These are phyloP conservation scores for Claviceps sp. DNA, from an alignment of 2,329 filamentous ascomycete species.

Conservation along the genomic window DNA sequence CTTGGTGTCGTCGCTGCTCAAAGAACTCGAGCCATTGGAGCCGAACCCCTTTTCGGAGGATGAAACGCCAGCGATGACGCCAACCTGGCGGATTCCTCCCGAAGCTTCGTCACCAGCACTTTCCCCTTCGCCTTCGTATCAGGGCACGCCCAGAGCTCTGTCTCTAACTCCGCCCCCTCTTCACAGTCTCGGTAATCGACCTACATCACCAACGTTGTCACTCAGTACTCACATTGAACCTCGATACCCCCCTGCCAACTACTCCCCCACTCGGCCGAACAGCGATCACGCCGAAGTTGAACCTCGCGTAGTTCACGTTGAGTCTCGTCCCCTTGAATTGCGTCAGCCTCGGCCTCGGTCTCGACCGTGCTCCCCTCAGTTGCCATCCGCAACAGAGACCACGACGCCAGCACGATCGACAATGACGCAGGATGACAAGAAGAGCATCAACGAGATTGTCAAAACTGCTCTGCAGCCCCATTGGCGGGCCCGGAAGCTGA, in stretches of 20 bases:
- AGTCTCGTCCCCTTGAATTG: constrained; percentile 29
- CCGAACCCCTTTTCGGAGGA: constrained; percentile 46
- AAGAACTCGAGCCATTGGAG: constrained; percentile 80
- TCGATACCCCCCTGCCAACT: constrained; percentile 60
- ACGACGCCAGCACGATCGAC: constrained; percentile 51
- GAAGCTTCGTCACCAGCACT: constrained; percentile 45
- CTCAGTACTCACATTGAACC: constrained; percentile 62
- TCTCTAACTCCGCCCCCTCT: constrained; percentile 59
- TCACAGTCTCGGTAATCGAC: constrained; percentile 35
- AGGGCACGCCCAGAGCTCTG: constrained; percentile 53
- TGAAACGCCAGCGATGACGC: constrained; percentile 23
- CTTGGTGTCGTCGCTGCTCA: constrained; percentile 74
- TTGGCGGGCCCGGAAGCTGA: constrained; percentile 67
- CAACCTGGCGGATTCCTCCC: constrained; percentile 17
- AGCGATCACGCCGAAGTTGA: constrained; percentile 35
- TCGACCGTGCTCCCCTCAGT: constrained; percentile 23
- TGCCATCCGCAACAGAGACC: constrained; percentile 40
- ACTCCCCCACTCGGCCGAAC: constrained; percentile 43
- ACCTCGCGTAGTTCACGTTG: constrained; percentile 13
- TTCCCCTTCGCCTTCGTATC: constrained; percentile 51
- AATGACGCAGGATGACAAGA: constrained; percentile 72
- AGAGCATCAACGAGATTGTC: constrained; percentile 80
- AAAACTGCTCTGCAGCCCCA: constrained; percentile 68
- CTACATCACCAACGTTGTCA: constrained; percentile 51
- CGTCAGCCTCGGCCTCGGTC: constrained; percentile 36